Conservation (phyloP, 495 filamentous ascomycete species). For the Xylaria cubensis region DNA sequence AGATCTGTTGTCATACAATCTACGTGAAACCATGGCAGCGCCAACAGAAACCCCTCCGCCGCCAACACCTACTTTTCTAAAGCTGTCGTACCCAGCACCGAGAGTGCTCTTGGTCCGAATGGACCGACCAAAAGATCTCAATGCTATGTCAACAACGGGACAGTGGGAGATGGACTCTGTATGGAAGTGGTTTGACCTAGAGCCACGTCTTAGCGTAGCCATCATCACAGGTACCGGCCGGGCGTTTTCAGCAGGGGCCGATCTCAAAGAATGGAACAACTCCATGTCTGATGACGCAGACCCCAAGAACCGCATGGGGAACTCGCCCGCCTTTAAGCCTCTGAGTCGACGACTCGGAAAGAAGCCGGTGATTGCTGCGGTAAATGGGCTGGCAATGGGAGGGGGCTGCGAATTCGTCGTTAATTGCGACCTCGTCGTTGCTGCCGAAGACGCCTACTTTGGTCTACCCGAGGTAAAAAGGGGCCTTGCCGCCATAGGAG, state of each 20-base stretch:
- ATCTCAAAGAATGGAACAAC: conserved; percentile 59
- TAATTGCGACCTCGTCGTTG: conserved; percentile 78
- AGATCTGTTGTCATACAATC: neutral
- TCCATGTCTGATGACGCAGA: conserved; percentile 40
- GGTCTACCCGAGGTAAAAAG: conserved; percentile 74
- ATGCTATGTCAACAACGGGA: conserved; percentile 52
- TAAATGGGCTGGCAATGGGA: conserved; percentile 77
- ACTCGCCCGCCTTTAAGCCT: conserved; percentile 63
- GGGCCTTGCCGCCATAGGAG: conserved; percentile 76
- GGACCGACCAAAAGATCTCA: conserved; percentile 56
- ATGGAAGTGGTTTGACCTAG: conserved; percentile 56
- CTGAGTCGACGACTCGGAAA: conserved; percentile 58
- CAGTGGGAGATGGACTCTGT: conserved; percentile 53
- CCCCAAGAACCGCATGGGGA: conserved; percentile 45
- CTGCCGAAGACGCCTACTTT: conserved; percentile 64
- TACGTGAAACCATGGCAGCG: conserved; percentile 17
- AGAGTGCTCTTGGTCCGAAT: conserved; percentile 65
- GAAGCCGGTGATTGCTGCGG: conserved; percentile 79
- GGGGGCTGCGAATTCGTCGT: conserved; percentile 79
- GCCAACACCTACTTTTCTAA: conserved; percentile 36
- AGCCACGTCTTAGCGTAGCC: conserved; percentile 54
- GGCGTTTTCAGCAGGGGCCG: conserved; percentile 66
- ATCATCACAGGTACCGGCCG: conserved; percentile 58
- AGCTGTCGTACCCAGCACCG: conserved; percentile 51
- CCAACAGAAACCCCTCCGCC: conserved; percentile 37